Conservation (phyloP, 2,329 filamentous ascomycete species). For the Paecilomyces formosus region DNA sequence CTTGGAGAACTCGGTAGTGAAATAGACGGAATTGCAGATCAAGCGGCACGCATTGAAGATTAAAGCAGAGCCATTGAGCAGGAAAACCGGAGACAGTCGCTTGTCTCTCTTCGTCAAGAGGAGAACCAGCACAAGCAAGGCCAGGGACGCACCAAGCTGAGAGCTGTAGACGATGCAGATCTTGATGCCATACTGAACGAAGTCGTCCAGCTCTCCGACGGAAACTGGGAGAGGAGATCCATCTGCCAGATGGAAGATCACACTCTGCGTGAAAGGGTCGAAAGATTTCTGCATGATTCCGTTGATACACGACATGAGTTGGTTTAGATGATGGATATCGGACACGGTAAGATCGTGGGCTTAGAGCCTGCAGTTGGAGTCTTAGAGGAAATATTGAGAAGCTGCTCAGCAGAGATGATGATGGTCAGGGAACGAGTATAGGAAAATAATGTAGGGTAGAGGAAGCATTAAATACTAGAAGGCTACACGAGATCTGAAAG, state of each 20-base stretch:
- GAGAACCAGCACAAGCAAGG: conserved; percentile 60
- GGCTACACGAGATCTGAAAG: not conserved
- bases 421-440: not conserved
- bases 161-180: conserved; percentile 58
- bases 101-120: conserved; percentile 61
- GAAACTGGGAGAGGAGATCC: conserved; percentile 34
- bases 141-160: conserved; percentile 61
- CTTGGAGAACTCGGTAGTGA: conserved; percentile 53
- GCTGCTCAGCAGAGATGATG: not conserved
- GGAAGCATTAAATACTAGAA: not conserved
- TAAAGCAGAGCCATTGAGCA: conserved; percentile 58
- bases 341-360: not conserved
- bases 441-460: not conserved
- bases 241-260: conserved; percentile 42
- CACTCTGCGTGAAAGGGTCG: conserved; percentile 45
- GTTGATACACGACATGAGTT: not conserved
- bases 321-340: not conserved
- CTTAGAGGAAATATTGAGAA: not conserved
- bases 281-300: conserved; percentile 23
- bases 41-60: conserved; percentile 52
- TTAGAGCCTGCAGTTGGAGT: not conserved
- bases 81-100: conserved; percentile 55
- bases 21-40: conserved; percentile 42
- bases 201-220: conserved; percentile 38
- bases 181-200: conserved; percentile 40